Base-by-base conservation (phyloP, 139 green algal species). In the Choricystis sp. region DNA sequence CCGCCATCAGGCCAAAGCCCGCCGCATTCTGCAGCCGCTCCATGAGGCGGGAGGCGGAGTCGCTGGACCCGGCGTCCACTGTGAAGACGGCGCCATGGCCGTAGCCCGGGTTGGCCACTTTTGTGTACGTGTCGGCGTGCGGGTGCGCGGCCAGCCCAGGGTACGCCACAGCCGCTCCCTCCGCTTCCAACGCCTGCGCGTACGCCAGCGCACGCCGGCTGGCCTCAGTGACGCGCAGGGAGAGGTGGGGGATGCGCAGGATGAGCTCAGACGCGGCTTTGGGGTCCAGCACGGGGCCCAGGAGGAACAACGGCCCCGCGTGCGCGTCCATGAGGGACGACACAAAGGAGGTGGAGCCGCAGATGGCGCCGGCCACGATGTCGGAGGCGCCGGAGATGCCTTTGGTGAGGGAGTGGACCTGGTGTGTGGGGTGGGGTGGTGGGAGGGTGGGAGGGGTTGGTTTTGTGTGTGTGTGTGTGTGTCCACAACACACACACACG, bases 341-440 rank as follows among this genome's bases (percentile, higher is more conserved):
- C 26, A 91, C 71, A 64, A 90, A 83, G 1, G 59, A 55, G 1
- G 31, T 25, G 24, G 61, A 49, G 58, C 75, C 71, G 61, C 75
- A 86, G 31, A 88, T 62, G 0, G 67, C 74, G 2, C 81, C 81
- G 1, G 72, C 83, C 24, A 90, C 74, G 70, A 90, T 77, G 77
- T 90, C 83, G 4, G 66, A 79, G 19, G 77, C 75, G 4, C 83
- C 80, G 28, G 49, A 75, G 55, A 91, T 80, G 70, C 87, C 91
- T 75, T 91, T 91, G 58, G 84, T 91, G 23, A 91, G 61, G 58
- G 66, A 79, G 72, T 91, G 83, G 48, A 91, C n/a, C n/a, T n/a
- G n/a, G n/a, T n/a, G n/a, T n/a, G n/a, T n/a, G n/a, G n/a, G n/a
- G n/a, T n/a, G n/a, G n/a, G n/a, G n/a, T n/a, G n/a, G n/a, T n/a